Base-by-base conservation (phyloP, 2,329 filamentous ascomycete genomes). In the Aspergillus eucalypticola region DNA sequence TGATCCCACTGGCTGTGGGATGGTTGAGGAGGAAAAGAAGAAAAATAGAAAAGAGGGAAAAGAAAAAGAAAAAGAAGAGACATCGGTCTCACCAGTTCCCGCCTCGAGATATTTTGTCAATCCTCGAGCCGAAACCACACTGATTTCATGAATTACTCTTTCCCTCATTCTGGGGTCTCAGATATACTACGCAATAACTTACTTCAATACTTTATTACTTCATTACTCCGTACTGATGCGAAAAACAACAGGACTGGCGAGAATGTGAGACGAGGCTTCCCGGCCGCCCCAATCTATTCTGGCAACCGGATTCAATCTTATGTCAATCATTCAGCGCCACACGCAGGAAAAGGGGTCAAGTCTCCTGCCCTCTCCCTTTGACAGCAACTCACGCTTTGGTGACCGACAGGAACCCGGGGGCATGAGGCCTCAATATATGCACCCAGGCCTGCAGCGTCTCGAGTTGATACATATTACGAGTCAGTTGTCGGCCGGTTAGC, bases 271-370 rank as follows among this genome's bases (percentile, higher is more conserved):
- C 60, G 53, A 55, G 38, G 27, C 25, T 15, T 27, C 42, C 15
- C 39, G 54, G n/a, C 58, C 41, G 41, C 41, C 41, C 41, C 51
- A 62, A 56, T 56, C 32, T 35, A 25, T 25, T 21, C 23, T 39
- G 39, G 39, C 55, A 53, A 39, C 52, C 56, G 51, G 51, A 39
- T 49, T 44, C 61, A 59, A 58, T 60, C 55, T 55, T 54, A 60
- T 50, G 59, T 38, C 61, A 64, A 64, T 61, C 61, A 61, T 64
- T 41, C 54, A 60, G 52, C 61, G 61, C 61, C 61, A 64, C 61
- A 25, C 50, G 25, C 53, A 48, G 27, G 51, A 60, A 62, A 58
- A 58, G 60, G 60, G 60, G 58, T 21, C n/a, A 17, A 38, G 29
- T 56, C 27, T 29, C 42, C 54, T 38, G 19, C 27, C 25, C 25